Evolutionary conservation across 2,329 filamentous ascomycete species (phyloP), one percentile per base, ranked within the genome.

Genomic region (Coniochaeta sp.): DNA sequence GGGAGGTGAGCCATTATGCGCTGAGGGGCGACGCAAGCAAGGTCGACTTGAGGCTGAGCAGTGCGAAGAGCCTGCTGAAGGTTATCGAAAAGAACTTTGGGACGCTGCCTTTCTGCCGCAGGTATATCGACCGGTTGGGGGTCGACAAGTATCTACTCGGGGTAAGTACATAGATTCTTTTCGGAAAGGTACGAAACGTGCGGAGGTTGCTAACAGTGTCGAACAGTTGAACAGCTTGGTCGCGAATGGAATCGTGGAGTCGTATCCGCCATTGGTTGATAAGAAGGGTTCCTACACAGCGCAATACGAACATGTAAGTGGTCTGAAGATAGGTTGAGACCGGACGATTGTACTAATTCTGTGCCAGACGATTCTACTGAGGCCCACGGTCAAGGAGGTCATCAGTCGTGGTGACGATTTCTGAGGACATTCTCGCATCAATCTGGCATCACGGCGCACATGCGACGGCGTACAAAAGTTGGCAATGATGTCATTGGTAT

Each of bases 21-120:
- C 87, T 89, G 73, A 80, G 83, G 63, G 74, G 79, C 36, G 89
- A 96, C 72, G 88, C 87, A 4, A 84, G 88, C 57, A 90, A 91
- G 70, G 87, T 90, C 8, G 85, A 90, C 61, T 78, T 96, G 62
- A 85, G 90, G 57, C 78, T 96, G 57, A 85, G 88, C 50, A 96
- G 91, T 54, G 93, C 93, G 61, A 95, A 93, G 79, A 89, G 87
- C 60, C 80, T 98, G 60, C 80, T 96, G 66, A 95, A 84, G 68
- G 88, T 91, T 34, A 97, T 98, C 74, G 95, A 91, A 77, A 96
- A 96, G 82, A 96, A 96, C 76, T 98, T 97, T 73, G 91, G 91
- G 65, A 96, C 92, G 1, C 76, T 98, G 66, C 92, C 92, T 1
- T 98, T 92, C 75, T 96, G 91, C 74, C 83, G 93, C 64, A 86